Evolutionary conservation across 2,329 filamentous ascomycete genomes (phyloP), one percentile per base, ranked within the genome.

Genomic region (Fusarium pilosicola): DNA sequence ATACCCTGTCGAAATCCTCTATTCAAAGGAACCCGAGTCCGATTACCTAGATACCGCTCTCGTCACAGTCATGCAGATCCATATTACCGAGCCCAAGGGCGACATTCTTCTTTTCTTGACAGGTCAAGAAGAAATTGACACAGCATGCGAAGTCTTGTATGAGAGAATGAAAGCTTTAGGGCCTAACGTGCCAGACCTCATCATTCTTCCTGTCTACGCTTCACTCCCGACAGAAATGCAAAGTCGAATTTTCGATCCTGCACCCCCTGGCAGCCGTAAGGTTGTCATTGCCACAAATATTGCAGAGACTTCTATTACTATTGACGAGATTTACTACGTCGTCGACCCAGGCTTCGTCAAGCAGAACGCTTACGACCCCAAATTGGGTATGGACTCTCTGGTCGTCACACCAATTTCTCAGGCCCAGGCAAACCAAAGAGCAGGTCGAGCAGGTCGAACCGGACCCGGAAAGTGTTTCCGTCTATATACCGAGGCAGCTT

Each of bases 261-360:
- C 96, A 1, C 94, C 96, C 0, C 88, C 92, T 1, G 96, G 96
- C 22, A 91, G 90, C 61, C 89, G 96, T 63, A 99, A 99, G 83
- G 95, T 98, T 4, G 94, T 99, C 67, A 97, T 99, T 80, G 96
- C 96, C 5, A 99, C 96, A 41, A 99, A 99, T 77, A 99, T 99
- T 79, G 96, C 96, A 2, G 96, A 99, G 80, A 99, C 96, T 0
- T 97, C 94, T 62, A 96, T 99, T 79, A 99, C 96, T 0, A 98
- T 99, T 74, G 96, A 99, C 80, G 93, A 96, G 55, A 97, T 99
- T 74, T 98, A 96, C 84, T 98, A 97, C 79, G 97, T 99, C 24
- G 92, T 99, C 22, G 96, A 99, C 78, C 95, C 96, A 6, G 96
- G 96, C 4, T 99, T 98, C 76, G 96, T 98, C 70, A 99, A 99